These are phyloP conservation scores for Vitis hybrid DNA, from an alignment of 177 flowering plant genomes.

Conservation along the genomic window DNA sequence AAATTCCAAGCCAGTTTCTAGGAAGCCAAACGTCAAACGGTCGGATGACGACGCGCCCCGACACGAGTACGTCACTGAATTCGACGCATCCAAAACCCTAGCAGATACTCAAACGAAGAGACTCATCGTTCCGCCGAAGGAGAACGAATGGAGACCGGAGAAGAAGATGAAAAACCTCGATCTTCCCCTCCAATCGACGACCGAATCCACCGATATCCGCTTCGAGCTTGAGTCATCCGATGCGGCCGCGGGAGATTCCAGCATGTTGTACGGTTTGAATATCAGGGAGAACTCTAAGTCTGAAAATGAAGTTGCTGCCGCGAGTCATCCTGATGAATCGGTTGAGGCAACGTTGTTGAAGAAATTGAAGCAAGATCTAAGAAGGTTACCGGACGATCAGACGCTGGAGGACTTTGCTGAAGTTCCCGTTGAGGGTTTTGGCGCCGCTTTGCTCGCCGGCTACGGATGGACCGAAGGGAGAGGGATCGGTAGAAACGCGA, in stretches of 20 bases:
- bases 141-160: constrained; percentile 53
- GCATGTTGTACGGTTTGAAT: constrained; percentile 53
- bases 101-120: background rate
- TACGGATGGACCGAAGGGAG: constrained; percentile 87
- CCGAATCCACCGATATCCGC: constrained; percentile 10
- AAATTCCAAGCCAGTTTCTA: no score
- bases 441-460: constrained; percentile 64
- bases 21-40: no score
- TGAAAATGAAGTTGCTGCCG: background rate
- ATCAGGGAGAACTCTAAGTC: constrained; percentile 23
- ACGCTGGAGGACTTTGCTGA: constrained; percentile 66
- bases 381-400: constrained; percentile 54
- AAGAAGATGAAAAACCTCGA: constrained; percentile 73
- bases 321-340: background rate
- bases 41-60: no score
- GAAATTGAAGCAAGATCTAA: constrained; percentile 62
- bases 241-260: constrained; percentile 19
- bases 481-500: constrained; percentile 73
- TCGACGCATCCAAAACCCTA: constrained; percentile 24
- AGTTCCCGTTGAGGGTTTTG: constrained; percentile 79
- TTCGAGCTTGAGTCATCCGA: constrained; percentile 48
- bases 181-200: constrained; percentile 22
- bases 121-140: constrained; percentile 47
- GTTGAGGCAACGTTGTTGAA: constrained; percentile 39
- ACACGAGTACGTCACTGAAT: constrained; percentile 20